Evolutionary conservation across 345 rosid species (phyloP).

Genomic region (Stellera chamaejasme): DNA sequence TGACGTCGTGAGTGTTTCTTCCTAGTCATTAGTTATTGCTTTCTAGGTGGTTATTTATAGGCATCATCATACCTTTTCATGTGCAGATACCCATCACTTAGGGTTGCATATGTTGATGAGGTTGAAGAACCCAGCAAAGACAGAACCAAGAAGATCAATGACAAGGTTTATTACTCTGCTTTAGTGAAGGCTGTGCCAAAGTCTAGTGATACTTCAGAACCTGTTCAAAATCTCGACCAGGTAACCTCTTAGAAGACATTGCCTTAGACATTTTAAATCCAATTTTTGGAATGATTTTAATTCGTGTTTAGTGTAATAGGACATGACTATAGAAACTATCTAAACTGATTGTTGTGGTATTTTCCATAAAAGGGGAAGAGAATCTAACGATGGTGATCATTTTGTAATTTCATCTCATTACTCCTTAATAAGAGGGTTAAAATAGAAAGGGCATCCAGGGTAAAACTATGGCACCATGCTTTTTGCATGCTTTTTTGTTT

Average conservation of each 20-base stretch:
- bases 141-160: conserved; percentile 48
- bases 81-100: conserved; percentile 93
- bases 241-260: conserved; percentile 21
- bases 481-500: no score
- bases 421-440: no score
- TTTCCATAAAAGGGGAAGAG: no score
- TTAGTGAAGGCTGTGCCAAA: conserved; percentile 86
- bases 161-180: conserved; percentile 80
- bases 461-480: no score
- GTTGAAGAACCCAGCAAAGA: conserved; percentile 83
- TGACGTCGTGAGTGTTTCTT: conserved; percentile 56
- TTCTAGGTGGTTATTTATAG: no score
- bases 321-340: no score
- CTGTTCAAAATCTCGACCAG: conserved; percentile 88
- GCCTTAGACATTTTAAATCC: no score
- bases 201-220: conserved; percentile 74
- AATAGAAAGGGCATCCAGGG: no score
- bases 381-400: no score
- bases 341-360: no score
- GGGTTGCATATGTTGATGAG: conserved; percentile 98
- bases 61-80: background rate
- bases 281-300: background rate
- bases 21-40: background rate
- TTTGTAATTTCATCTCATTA: no score
- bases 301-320: background rate